Evolutionary conservation across 345 rosid genomes (phyloP), one percentile per base, ranked within the genome.

Genomic region (Eucalyptus polyanthemos): DNA sequence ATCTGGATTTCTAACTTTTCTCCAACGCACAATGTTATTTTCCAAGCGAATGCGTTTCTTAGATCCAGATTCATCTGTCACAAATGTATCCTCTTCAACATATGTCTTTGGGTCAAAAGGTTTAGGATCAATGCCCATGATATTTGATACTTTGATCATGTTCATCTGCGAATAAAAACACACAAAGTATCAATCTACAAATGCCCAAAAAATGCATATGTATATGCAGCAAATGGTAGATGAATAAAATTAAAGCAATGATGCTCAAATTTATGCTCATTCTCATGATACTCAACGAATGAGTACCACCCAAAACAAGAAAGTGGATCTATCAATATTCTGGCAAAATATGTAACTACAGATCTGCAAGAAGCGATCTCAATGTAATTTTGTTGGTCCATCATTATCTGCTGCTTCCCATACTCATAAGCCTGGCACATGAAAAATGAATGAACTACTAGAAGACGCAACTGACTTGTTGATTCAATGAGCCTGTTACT

Each of bases 121-220:
- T 81, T 95, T 95, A 86, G 96, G 96, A 87, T 98, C 99, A 89
- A 98, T 96, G 87, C 99, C 99, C 99, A 98, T 98, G 87, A 98
- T 98, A 90, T 97, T 98, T 65, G 99, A 98, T 91, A 97, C 98
- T 94, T 93, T 98, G 87, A 98, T 94, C 95, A 96, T 91, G 92
- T 94, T 94, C 99, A 97, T 95, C 99, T 98, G 97, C 92, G 88
- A 89, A 93, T 87, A 89, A 37, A 86, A 86, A 17, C 29, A 86
- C 9, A 86, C 21, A 53, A 76, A 76, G 45, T 76, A 37, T 76
- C 45, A 40, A 76, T 76, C 14, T 76, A 76, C 1, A 8, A 44
- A 37, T 76, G 45, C 83, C 81, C 83, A 11, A 37, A 76, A 21
- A 11, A 76, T 76, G 45, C 24, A 37, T 37, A 76, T 9, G 6